Percentiles rank a stretch among this genome's conserved stretches.
Evolutionary conservation across 805 yeast species (phyloP).

Genomic region (Pichia paraexigua): DNA sequence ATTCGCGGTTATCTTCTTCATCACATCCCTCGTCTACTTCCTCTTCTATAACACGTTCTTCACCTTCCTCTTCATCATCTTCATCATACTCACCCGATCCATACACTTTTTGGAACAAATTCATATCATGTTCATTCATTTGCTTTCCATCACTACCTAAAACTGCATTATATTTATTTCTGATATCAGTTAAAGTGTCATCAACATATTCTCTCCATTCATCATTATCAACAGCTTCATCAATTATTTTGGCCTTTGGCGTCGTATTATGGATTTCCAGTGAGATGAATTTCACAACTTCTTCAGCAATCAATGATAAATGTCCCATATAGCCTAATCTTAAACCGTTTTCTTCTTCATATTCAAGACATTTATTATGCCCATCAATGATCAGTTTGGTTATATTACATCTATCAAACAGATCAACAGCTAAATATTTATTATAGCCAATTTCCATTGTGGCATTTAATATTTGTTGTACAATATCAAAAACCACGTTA

Average conservation of each 20-base stretch:
- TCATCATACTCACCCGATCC: constrained; percentile 21
- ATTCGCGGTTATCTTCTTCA: background rate
- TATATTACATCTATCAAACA: constrained; percentile 57
- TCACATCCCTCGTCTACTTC: too few relatives aligned
- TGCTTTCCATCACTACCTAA: constrained; percentile 50
- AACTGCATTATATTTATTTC: constrained; percentile 91
- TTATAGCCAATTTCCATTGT: constrained; percentile 74
- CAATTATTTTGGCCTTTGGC: constrained; percentile 42
- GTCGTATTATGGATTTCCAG: constrained; percentile 54
- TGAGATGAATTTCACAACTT: constrained; percentile 79
- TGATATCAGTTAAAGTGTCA: constrained; percentile 73
- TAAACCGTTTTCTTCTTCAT: constrained; percentile 51
- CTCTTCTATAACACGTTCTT: constrained; percentile 7
- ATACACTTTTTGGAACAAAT: constrained; percentile 23
- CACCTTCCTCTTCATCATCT: constrained; percentile 13
- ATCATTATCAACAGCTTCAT: constrained; percentile 28
- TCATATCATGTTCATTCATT: constrained; percentile 30
- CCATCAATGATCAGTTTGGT: constrained; percentile 48
- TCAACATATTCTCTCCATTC: constrained; percentile 55
- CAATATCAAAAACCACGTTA: constrained; percentile 92
- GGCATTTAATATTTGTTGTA: constrained; percentile 87
- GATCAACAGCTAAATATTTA: constrained; percentile 62
- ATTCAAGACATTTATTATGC: constrained; percentile 44
- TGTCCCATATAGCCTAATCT: constrained; percentile 98
- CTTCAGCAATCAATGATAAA: constrained; percentile 86